Evolutionary conservation across 345 rosid species (phyloP), one percentile per base, ranked within the genome.

Genomic region (Gossypium raimondii): DNA sequence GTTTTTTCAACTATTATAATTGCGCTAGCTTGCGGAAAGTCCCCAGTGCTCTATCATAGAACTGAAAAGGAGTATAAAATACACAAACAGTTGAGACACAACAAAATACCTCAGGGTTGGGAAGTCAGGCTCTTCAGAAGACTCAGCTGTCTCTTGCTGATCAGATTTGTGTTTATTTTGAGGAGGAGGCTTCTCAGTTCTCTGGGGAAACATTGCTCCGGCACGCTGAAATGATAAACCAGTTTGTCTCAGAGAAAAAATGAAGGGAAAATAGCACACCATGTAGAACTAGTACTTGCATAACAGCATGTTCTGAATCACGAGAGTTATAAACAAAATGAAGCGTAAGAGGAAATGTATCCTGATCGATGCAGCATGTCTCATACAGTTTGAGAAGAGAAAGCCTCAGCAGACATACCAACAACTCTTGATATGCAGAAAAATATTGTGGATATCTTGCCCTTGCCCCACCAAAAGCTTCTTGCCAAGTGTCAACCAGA

Each of bases 401-500:
- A 34, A 34, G 41, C 41, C 41, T 34, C 41, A 34, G 41, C 41
- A 34, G 41, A 34, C 41, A 34, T 89, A 96, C 99, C 99, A 93
- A 76, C 84, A 96, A 86, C 82, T 96, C 99, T 81, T 92, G 99
- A 82, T 96, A 96, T 80, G 93, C 98, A 25, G 89, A 88, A 86
- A 84, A 93, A 80, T 93, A 93, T 79, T 96, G 99, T 47, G 99
- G 97, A 90, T 92, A 92, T 90, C 98, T 92, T 73, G 99, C 92
- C 83, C 97, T 89, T 38, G 97, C 82, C 45, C 97, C 98, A 73
- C 98, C 99, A 81, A 96, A 96, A 69, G 97, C 98, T 84, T 96
- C 99, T 90, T 96, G 99, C 99, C 99, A 96, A 51, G 95, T 96
- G 76, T 93, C 99, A 63, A 96, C 83, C 72, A 96, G 87, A 73